phyloP scores from a whole-genome alignment of 2,329 filamentous ascomycete genomes.

The Aspergillus pseudonomiae region DNA sequence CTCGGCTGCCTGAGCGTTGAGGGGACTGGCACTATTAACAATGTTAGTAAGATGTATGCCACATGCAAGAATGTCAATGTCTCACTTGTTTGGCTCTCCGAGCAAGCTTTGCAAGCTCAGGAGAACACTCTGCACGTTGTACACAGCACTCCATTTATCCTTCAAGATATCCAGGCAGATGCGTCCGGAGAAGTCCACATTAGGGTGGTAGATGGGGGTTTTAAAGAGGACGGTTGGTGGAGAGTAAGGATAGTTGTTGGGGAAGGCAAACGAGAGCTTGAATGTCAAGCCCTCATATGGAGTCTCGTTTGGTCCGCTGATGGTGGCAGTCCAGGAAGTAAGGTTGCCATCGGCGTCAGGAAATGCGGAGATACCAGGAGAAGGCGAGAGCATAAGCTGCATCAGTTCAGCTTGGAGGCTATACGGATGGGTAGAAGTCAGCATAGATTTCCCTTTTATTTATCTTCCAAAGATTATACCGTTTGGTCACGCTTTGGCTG shows the following conservation, averaged over 20 bases:
- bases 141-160: constrained; percentile 98
- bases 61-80: background rate
- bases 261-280: constrained; percentile 91
- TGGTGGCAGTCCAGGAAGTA: constrained; percentile 90
- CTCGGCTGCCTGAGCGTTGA: constrained; percentile 95
- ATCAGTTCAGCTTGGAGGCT: constrained; percentile 97
- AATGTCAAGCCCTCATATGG: constrained; percentile 86
- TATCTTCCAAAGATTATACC: constrained; percentile 52
- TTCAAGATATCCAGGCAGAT: constrained; percentile 98
- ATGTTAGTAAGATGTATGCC: constrained; percentile 11
- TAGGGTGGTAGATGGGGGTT: constrained; percentile 98
- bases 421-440: constrained; percentile 11
- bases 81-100: constrained; percentile 94
- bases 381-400: constrained; percentile 95
- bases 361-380: constrained; percentile 92
- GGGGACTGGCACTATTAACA: constrained; percentile 73
- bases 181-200: constrained; percentile 94
- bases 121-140: constrained; percentile 93
- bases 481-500: constrained; percentile 75
- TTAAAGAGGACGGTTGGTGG: constrained; percentile 93
- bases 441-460: background rate
- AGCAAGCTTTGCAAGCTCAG: constrained; percentile 92
- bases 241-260: constrained; percentile 88
- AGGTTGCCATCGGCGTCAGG: constrained; percentile 88
- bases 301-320: constrained; percentile 86